These are phyloP conservation scores for Camellia oleifera DNA, from an alignment of 179 eudicot genomes.

Conservation along the genomic window DNA sequence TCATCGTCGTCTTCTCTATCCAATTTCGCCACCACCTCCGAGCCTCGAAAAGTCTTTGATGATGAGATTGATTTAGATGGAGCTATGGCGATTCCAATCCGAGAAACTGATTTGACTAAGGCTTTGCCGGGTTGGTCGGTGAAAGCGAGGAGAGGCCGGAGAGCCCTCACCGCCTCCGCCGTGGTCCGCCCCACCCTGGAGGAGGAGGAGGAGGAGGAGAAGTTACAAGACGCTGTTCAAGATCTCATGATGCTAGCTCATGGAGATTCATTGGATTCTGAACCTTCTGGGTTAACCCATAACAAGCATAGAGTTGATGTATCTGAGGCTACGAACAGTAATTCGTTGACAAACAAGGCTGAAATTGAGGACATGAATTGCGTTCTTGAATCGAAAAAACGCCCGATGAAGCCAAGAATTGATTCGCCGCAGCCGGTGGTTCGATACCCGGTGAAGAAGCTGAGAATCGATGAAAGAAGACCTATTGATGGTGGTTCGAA, in stretches of 20 bases:
- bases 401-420: background rate
- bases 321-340: conserved; percentile 3
- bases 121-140: conserved; percentile 28
- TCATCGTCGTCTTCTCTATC: conserved; percentile 10
- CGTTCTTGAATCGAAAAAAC: conserved; percentile 5
- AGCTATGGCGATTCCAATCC: background rate
- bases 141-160: conserved; percentile 39
- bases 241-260: conserved; percentile 30
- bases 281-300: background rate
- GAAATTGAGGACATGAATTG: conserved; percentile 8
- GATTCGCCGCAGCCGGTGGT: background rate
- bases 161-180: background rate
- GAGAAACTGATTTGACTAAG: conserved; percentile 7
- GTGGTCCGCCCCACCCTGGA: background rate
- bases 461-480: conserved; percentile 9
- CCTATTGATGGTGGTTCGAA: background rate
- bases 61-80: background rate
- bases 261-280: conserved; percentile 14
- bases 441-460: conserved; percentile 7
- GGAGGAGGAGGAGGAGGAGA: conserved; percentile 25
- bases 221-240: conserved; percentile 22
- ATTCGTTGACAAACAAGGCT: background rate
- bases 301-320: background rate
- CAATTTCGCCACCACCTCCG: background rate
- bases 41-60: background rate